A percentile compares a stretch with the other conserved stretches of the same genome.
Evolutionary conservation across 2,329 filamentous ascomycete genomes (phyloP).

Genomic region (Madurella fahalii): DNA sequence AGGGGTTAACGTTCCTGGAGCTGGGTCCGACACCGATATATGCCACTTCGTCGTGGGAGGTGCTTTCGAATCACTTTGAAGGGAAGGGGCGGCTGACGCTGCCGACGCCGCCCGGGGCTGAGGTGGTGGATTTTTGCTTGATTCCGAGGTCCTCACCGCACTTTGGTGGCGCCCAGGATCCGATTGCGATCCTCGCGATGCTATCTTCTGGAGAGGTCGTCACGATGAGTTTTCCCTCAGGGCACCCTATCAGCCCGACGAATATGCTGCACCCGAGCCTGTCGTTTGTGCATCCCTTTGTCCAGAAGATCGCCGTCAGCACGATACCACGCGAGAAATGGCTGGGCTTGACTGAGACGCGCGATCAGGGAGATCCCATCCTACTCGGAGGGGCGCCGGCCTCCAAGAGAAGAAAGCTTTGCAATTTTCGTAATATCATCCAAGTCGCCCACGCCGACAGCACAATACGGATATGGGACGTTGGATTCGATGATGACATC

Average conservation of each 20-base stretch:
- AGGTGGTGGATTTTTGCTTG: slow-evolving; percentile 75
- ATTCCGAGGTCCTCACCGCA: slow-evolving; percentile 80
- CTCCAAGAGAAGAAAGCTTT: slow-evolving; percentile 65
- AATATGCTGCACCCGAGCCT: slow-evolving; percentile 88
- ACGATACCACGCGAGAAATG: slow-evolving; percentile 74
- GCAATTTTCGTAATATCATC: slow-evolving; percentile 78
- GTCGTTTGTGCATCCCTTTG: slow-evolving; percentile 85
- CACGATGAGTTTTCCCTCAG: slow-evolving; percentile 87
- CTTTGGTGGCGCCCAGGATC: slow-evolving; percentile 84
- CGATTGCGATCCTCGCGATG: slow-evolving; percentile 75
- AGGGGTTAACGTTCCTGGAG: slow-evolving; percentile 84
- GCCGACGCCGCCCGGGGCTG: slow-evolving; percentile 70
- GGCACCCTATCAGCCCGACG: slow-evolving; percentile 84
- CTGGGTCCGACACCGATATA: slow-evolving; percentile 86
- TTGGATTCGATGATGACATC: slow-evolving; percentile 86
- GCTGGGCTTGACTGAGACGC: slow-evolving; percentile 85
- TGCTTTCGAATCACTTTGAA: slow-evolving; percentile 72
- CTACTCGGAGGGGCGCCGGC: slow-evolving; percentile 75
- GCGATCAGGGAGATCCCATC: slow-evolving; percentile 72
- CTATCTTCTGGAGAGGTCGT: slow-evolving; percentile 84
- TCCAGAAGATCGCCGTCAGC: slow-evolving; percentile 67
- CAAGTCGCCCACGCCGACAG: slow-evolving; percentile 88
- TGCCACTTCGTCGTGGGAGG: slow-evolving; percentile 85
- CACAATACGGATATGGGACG: slow-evolving; percentile 88
- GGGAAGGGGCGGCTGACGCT: slow-evolving; percentile 70